Percentiles rank a stretch among this genome's conserved stretches.
Conservation (phyloP, 2,329 filamentous ascomycete genomes). For the Sporothrix brasiliensis region DNA sequence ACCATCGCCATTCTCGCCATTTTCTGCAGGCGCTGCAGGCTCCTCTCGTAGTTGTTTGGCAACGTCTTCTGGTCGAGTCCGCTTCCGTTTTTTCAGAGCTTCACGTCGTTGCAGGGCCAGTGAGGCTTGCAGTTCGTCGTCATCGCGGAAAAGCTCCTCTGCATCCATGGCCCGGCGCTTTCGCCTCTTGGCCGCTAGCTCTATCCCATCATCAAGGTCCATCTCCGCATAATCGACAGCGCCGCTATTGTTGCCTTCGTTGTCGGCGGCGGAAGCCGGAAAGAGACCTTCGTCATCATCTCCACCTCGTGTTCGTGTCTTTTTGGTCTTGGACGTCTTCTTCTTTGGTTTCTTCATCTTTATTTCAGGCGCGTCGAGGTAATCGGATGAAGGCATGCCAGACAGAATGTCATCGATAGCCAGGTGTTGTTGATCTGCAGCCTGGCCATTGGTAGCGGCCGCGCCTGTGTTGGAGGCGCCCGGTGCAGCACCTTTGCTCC, state of each 20-base stretch:
- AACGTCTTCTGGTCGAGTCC: constrained; percentile 80
- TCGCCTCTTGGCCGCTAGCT: constrained; percentile 48
- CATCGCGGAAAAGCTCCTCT: constrained; percentile 65
- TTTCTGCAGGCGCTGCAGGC: constrained; percentile 49
- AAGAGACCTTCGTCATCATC: constrained; percentile 64
- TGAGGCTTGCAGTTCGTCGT: constrained; percentile 74
- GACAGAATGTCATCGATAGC: constrained; percentile 70
- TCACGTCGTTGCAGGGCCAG: constrained; percentile 80
- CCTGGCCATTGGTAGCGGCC: neutral
- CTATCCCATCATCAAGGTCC: constrained; percentile 70
- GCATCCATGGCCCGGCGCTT: constrained; percentile 66
- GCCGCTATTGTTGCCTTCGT: constrained; percentile 44
- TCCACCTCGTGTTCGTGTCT: constrained; percentile 68
- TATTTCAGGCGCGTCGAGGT: constrained; percentile 80
- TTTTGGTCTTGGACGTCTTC: constrained; percentile 71
- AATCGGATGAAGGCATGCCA: constrained; percentile 77
- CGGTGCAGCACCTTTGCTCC: constrained; percentile 44
- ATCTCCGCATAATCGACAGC: constrained; percentile 52
- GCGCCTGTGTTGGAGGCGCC: neutral
- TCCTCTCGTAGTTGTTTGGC: constrained; percentile 75
- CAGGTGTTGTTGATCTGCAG: constrained; percentile 66
- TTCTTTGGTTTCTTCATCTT: constrained; percentile 95
- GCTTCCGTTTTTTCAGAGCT: constrained; percentile 90
- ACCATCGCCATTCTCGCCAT: constrained; percentile 43
- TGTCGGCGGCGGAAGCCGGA: constrained; percentile 43